phyloP scores from a whole-genome alignment of 2,329 filamentous ascomycete species.

The Ophiostoma quercus region DNA sequence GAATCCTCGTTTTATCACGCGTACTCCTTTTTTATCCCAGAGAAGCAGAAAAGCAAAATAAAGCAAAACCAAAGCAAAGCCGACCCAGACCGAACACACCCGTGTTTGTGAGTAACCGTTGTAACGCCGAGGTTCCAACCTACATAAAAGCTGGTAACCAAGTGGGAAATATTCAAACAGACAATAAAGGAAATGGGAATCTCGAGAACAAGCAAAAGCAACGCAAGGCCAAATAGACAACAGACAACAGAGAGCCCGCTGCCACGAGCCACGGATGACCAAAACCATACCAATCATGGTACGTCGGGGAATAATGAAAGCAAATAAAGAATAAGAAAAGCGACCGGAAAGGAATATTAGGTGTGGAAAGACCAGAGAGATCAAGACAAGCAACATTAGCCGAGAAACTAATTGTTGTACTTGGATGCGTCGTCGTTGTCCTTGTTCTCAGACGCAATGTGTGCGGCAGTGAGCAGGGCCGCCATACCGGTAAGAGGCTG shows the following conservation, averaged over 20 bases:
- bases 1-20: not conserved
- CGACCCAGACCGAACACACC: not conserved
- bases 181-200: not conserved
- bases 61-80: not conserved
- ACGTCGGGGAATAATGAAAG: not conserved
- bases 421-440: no score
- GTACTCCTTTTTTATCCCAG: not conserved
- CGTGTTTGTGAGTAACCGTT: not conserved
- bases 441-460: not conserved
- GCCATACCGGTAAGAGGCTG: not conserved
- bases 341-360: no score
- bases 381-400: not conserved
- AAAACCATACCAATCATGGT: not conserved
- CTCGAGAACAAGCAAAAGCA: not conserved
- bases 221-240: not conserved
- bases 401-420: no score
- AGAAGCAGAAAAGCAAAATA: not conserved
- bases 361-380: not conserved
- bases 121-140: not conserved
- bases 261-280: not conserved
- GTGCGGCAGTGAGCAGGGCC: not conserved
- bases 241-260: not conserved
- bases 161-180: not conserved
- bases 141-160: not conserved
- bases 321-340: not conserved